Base-by-base conservation (phyloP, 768 basidiomycete genomes). In the Mrakia frigida region DNA sequence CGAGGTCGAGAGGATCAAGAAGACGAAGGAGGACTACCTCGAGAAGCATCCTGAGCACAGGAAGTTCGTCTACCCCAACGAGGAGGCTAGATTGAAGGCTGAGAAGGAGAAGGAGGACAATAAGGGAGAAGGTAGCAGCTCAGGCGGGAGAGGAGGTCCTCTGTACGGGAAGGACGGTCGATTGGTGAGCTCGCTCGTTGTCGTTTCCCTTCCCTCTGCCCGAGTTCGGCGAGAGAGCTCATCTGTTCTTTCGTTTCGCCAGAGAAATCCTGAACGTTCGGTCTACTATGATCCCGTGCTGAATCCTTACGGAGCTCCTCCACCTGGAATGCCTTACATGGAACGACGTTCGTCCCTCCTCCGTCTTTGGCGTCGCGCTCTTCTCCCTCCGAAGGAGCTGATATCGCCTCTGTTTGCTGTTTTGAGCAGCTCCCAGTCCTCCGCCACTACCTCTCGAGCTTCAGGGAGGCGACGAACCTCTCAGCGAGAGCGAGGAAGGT, bases 311-410 rank as follows among this genome's bases (percentile, higher is more conserved):
- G 95, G 94, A 39, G 92, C 94, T 25, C 89, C 95, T 28, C 95
- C 95, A 59, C 96, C 95, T 18, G 96, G 96, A 10, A 93, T 97
- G 94, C 93, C 92, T n/a, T 98, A 97, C 83, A 85, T 88, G 75
- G 93, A 98, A 82, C 84, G 90, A 84, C 88, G 94, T 95, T 80
- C 84, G 91, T 86, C 6, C 41, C 74, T 28, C 35, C 41, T 14
- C 23, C 59, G 37, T 10, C 28, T 41, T 67, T 67, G 14, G 33
- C 3, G 50, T 37, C 31, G 61, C 31, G n/a, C 37, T 21, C 33
- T 13, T 43, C 16, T 14, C 50, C 59, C 31, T 23, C 46, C 16
- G 2, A 4, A 3, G 52, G n/a, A n/a, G n/a, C 69, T 68, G n/a
- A 68, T 53, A n/a, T 33, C 39, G 43, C 2, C 18, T 37, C 2